Evolutionary conservation across 495 filamentous ascomycete species (phyloP).

Genomic region (Mytilinidion resinicola): DNA sequence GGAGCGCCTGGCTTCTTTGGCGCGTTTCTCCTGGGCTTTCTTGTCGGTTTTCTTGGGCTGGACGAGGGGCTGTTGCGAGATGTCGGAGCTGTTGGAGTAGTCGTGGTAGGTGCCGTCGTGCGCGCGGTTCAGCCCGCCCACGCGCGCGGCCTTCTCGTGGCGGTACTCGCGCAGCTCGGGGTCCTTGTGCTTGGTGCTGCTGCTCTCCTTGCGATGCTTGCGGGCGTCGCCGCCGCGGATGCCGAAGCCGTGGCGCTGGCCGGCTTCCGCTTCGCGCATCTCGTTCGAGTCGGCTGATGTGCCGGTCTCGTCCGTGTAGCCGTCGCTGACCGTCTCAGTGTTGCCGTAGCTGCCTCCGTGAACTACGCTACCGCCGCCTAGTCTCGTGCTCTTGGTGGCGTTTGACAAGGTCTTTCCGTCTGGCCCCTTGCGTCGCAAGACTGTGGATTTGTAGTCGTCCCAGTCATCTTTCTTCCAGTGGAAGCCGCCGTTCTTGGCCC

Average conservation of each 20-base stretch:
- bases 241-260: slow-evolving; percentile 12
- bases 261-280: slow-evolving; percentile 1
- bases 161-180: slow-evolving; percentile 74
- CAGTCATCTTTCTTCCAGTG: slow-evolving; percentile 77
- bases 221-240: slow-evolving; percentile 20
- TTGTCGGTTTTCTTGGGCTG: slow-evolving; percentile 22
- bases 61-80: slow-evolving; percentile 32
- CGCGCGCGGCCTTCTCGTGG: slow-evolving; percentile 72
- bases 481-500: slow-evolving; percentile 93
- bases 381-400: slow-evolving; percentile 70
- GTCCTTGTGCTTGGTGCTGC: slow-evolving; percentile 42
- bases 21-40: slow-evolving; percentile 23
- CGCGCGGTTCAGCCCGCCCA: slow-evolving; percentile 77
- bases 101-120: slow-evolving; percentile 69
- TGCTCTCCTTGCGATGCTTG: slow-evolving; percentile 9
- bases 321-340: slow-evolving; percentile 12
- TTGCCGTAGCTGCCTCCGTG: slow-evolving; percentile 28
- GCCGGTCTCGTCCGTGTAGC: slow-evolving; percentile 45
- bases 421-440: slow-evolving; percentile 84
- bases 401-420: slow-evolving; percentile 76
- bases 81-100: slow-evolving; percentile 45
- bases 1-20: slow-evolving; percentile 23
- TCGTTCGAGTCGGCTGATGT: slow-evolving; percentile 12
- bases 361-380: slow-evolving; percentile 73
- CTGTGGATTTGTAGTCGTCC: slow-evolving; percentile 97